A percentile compares a stretch with the other conserved stretches of the same genome.
phyloP scores from a whole-genome alignment of 2,329 filamentous ascomycete species.

The Aspergillus tamarii region DNA sequence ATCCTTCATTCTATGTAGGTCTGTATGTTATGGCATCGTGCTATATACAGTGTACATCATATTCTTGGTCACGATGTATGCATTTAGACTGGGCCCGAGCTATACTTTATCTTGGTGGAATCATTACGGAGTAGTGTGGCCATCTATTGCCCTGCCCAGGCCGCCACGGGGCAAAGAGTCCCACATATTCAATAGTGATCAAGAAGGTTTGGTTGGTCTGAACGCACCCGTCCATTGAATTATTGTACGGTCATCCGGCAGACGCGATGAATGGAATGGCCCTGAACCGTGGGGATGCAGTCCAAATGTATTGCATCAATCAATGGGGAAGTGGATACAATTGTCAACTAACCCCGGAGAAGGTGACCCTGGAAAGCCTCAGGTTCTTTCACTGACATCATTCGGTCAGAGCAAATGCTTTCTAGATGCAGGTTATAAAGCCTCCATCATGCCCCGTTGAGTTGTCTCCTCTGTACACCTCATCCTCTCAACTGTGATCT shows the following conservation, averaged over 20 bases:
- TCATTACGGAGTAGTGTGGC: neutral
- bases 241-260: neutral
- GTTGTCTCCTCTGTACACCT: neutral
- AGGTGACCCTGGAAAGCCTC: neutral
- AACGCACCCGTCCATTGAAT: neutral
- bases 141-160: neutral
- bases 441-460: neutral
- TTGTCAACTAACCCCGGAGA: neutral
- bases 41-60: neutral
- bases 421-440: neutral
- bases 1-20: too few relatives aligned
- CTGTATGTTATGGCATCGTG: too few relatives aligned
- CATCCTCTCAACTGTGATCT: too few relatives aligned
- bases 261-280: neutral
- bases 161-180: neutral
- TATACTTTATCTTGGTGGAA: neutral
- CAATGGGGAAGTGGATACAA: neutral
- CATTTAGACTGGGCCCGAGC: neutral
- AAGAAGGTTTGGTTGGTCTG: neutral
- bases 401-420: neutral
- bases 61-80: neutral
- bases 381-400: neutral
- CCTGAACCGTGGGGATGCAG: neutral
- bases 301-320: neutral
- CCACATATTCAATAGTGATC: neutral